Conservation (phyloP, 768 basidiomycete genomes). For the Boletus rufocinnamomeus region DNA sequence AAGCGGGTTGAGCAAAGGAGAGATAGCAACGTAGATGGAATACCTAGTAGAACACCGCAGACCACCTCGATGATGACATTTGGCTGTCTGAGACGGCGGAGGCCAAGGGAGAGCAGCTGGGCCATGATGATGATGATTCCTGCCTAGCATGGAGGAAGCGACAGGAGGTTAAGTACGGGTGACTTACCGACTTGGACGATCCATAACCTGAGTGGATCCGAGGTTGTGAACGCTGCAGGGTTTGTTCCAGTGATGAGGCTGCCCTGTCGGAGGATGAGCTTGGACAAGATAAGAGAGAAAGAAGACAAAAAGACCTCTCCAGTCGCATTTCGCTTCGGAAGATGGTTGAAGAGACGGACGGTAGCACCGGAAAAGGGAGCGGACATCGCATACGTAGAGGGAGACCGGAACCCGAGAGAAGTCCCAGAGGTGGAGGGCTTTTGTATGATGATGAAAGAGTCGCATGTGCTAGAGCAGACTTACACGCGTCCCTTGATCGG, state of each 20-base stretch:
- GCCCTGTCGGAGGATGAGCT: too few species aligned
- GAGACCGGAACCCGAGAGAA: too few species aligned
- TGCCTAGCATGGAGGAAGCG: conserved; percentile 27
- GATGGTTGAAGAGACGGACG: conserved; percentile 11
- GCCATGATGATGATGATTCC: conserved; percentile 83
- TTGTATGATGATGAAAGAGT: too few species aligned
- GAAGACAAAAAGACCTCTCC: conserved; percentile 23
- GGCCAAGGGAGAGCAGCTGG: conserved; percentile 67
- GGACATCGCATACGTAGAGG: conserved; percentile 17
- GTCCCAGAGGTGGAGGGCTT: too few species aligned
- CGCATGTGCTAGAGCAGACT: too few species aligned
- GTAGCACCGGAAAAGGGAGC: conserved; percentile 49
- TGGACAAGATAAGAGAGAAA: neutral
- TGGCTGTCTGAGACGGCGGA: conserved; percentile 82
- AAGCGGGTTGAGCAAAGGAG: neutral
- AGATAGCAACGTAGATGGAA: conserved; percentile 38
- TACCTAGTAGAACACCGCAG: conserved; percentile 86
- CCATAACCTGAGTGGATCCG: conserved; percentile 76
- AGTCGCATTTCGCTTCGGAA: conserved; percentile 18
- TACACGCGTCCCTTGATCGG: too few species aligned
- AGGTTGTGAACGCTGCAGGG: conserved; percentile 61
- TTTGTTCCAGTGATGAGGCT: conserved; percentile 40
- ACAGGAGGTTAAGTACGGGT: neutral
- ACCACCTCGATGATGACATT: conserved; percentile 83
- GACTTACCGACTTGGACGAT: conserved; percentile 74